Conservation (phyloP, 2,329 filamentous ascomycete species). For the Thielaviopsis euricoi region DNA sequence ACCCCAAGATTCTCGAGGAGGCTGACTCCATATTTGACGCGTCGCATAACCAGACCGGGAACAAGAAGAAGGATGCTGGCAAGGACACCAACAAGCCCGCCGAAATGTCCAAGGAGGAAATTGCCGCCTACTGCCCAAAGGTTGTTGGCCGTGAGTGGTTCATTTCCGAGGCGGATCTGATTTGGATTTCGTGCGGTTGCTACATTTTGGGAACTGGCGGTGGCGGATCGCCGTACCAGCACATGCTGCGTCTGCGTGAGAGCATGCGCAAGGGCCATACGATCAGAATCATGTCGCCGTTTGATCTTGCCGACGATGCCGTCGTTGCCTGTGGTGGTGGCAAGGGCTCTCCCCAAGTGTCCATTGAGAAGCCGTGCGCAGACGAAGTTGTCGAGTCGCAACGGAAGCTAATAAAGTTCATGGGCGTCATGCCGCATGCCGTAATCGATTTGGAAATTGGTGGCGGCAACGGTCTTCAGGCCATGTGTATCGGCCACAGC, state of each 20-base stretch:
- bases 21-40: neutral
- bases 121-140: slow-evolving; percentile 30
- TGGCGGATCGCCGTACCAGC: slow-evolving; percentile 37
- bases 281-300: slow-evolving; percentile 33
- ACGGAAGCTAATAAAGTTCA: slow-evolving; percentile 32
- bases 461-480: slow-evolving; percentile 46
- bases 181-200: slow-evolving; percentile 40
- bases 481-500: slow-evolving; percentile 37
- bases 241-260: slow-evolving; percentile 32
- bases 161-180: slow-evolving; percentile 39
- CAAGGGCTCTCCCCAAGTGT: slow-evolving; percentile 42
- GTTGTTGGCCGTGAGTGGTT: slow-evolving; percentile 37
- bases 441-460: slow-evolving; percentile 50
- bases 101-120: slow-evolving; percentile 17
- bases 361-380: slow-evolving; percentile 41
- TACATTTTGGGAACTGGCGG: slow-evolving; percentile 46
- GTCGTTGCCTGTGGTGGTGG: slow-evolving; percentile 39
- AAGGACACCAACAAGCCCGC: slow-evolving; percentile 3
- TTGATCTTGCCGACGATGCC: slow-evolving; percentile 32
- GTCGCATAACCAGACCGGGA: slow-evolving; percentile 13
- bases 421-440: slow-evolving; percentile 29
- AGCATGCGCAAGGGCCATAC: slow-evolving; percentile 33
- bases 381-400: slow-evolving; percentile 38
- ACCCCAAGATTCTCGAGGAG: neutral
- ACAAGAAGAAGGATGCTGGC: slow-evolving; percentile 16